Percentiles rank a stretch among this genome's conserved stretches.
Conservation (phyloP, 176 grass and related monocot genomes). For the Paspalum notatum region DNA sequence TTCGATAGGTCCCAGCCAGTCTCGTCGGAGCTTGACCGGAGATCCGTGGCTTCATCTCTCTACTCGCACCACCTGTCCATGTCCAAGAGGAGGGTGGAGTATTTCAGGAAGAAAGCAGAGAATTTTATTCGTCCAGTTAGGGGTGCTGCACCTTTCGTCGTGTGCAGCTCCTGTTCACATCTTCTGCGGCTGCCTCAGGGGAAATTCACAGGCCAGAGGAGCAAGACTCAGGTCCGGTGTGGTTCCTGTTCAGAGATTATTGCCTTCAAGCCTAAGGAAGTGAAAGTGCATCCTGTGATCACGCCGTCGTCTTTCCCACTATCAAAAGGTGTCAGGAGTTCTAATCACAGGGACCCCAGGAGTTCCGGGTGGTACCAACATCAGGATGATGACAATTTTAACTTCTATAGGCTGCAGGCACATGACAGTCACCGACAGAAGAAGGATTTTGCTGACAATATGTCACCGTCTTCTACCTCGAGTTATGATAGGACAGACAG, state of each 20-base stretch:
- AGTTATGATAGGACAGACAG: constrained; percentile 40
- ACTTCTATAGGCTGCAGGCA: constrained; percentile 36
- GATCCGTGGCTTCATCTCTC: constrained; percentile 44
- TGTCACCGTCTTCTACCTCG: constrained; percentile 40
- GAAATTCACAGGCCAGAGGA: constrained; percentile 46
- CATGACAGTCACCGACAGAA: constrained; percentile 38
- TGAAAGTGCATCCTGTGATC: constrained; percentile 39
- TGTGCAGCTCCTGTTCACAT: constrained; percentile 70
- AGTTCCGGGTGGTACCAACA: constrained; percentile 54
- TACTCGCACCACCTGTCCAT: constrained; percentile 51
- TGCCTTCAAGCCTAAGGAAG: constrained; percentile 50
- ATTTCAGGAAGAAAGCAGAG: constrained; percentile 58
- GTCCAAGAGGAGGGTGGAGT: constrained; percentile 48
- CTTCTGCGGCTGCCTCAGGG: constrained; percentile 68
- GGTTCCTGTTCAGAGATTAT: constrained; percentile 75
- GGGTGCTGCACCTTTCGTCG: constrained; percentile 73
- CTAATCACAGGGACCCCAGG: constrained; percentile 20
- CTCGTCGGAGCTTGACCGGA: constrained; percentile 54
- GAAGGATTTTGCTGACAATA: constrained; percentile 44
- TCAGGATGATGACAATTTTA: constrained; percentile 45
- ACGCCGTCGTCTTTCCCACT: constrained; percentile 7
- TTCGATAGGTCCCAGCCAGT: constrained; percentile 46
- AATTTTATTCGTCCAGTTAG: constrained; percentile 50
- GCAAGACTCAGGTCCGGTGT: constrained; percentile 56
- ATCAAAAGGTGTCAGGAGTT: constrained; percentile 42